phyloP scores from a whole-genome alignment of 768 basidiomycete genomes.

The Lentinula sp. region DNA sequence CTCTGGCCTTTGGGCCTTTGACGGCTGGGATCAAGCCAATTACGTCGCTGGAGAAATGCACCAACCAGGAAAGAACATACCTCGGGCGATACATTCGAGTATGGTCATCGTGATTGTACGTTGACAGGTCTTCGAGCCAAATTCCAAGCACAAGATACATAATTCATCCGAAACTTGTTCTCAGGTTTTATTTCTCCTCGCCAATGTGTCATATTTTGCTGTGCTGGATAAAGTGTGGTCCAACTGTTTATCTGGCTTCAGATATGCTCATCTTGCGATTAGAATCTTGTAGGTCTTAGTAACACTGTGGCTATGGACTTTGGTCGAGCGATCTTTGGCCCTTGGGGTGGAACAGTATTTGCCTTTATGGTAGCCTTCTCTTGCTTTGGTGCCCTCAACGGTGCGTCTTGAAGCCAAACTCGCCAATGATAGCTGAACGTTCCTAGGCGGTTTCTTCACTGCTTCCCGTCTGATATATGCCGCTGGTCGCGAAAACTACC shows the following conservation, averaged over 20 bases:
- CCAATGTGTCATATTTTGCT: slow-evolving; percentile 89
- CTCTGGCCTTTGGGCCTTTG: slow-evolving; percentile 93
- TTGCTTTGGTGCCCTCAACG: slow-evolving; percentile 92
- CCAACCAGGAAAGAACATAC: slow-evolving; percentile 80
- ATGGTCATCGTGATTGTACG: slow-evolving; percentile 78
- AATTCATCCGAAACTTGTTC: background rate
- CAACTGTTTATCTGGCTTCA: background rate
- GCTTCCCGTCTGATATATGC: slow-evolving; percentile 83
- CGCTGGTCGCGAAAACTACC: slow-evolving; percentile 81
- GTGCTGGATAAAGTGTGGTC: slow-evolving; percentile 73
- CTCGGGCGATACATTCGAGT: slow-evolving; percentile 83
- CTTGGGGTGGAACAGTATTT: slow-evolving; percentile 81
- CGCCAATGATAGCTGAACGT: slow-evolving; percentile 9
- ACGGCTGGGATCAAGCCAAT: slow-evolving; percentile 94
- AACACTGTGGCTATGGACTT: slow-evolving; percentile 92
- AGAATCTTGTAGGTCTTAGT: slow-evolving; percentile 66
- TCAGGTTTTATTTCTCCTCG: slow-evolving; percentile 70
- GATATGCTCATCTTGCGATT: slow-evolving; percentile 2
- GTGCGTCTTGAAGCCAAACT: slow-evolving; percentile 27
- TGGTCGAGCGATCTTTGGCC: slow-evolving; percentile 80
- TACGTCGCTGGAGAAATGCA: slow-evolving; percentile 88
- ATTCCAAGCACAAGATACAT: background rate
- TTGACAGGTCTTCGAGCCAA: slow-evolving; percentile 5
- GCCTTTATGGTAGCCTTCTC: slow-evolving; percentile 91
- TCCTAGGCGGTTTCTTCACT: slow-evolving; percentile 63